Conservation (phyloP, 2,329 filamentous ascomycete genomes). For the Fusarium virguliforme region DNA sequence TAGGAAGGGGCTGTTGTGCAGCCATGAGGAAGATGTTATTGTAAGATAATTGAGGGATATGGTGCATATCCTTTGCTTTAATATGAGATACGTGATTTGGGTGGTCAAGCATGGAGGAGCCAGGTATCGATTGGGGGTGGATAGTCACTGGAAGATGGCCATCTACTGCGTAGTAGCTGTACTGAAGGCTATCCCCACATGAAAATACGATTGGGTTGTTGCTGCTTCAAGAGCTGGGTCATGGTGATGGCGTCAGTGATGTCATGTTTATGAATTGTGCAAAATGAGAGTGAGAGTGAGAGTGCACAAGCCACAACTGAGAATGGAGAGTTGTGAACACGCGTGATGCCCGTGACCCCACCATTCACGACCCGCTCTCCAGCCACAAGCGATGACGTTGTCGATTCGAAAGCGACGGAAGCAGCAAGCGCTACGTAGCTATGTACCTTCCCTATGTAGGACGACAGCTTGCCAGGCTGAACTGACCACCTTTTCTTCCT, state of each 20-base stretch:
- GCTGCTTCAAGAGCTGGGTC: neutral
- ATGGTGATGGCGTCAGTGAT: neutral
- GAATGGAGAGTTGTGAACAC: slow-evolving; percentile 15
- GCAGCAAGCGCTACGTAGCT: slow-evolving; percentile 29
- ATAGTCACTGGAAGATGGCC: slow-evolving; percentile 1
- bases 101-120: slow-evolving; percentile 4
- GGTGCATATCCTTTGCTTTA: slow-evolving; percentile 19
- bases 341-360: slow-evolving; percentile 13
- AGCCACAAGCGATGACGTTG: slow-evolving; percentile 59
- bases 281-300: slow-evolving; percentile 4
- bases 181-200: neutral
- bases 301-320: slow-evolving; percentile 28
- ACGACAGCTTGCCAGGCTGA: slow-evolving; percentile 50
- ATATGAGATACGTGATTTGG: slow-evolving; percentile 24
- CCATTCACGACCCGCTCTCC: slow-evolving; percentile 34
- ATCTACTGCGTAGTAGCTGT: neutral
- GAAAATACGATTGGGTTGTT: slow-evolving; percentile 7
- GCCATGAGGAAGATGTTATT: slow-evolving; percentile 15
- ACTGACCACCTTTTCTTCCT: slow-evolving; percentile 53
- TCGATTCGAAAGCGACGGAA: slow-evolving; percentile 50
- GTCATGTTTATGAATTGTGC: slow-evolving; percentile 8
- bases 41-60: slow-evolving; percentile 27
- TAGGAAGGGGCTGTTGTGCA: neutral
- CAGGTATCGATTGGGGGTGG: slow-evolving; percentile 15
- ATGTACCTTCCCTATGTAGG: slow-evolving; percentile 16